Percentiles rank a stretch among this genome's conserved stretches.
These are phyloP conservation scores for Cerrena zonata DNA, from an alignment of 1,284 basidiomycete species.

Conservation along the genomic window DNA sequence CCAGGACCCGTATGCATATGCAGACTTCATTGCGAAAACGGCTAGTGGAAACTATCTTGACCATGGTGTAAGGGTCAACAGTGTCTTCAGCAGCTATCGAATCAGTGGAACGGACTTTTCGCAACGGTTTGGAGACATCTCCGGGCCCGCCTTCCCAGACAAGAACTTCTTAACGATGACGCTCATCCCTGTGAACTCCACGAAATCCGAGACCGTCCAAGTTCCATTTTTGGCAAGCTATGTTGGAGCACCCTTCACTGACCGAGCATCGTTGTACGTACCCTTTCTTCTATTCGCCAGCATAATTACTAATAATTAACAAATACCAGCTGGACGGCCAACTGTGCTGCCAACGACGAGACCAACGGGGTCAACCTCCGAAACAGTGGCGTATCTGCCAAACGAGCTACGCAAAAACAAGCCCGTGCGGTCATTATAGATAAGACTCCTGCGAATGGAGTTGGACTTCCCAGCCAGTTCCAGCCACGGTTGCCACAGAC, in stretches of 20 bases:
- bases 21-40: constrained; percentile 50
- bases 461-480: constrained; percentile 46
- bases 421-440: constrained; percentile 42
- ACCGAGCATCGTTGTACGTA: constrained; percentile 48
- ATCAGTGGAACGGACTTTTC: constrained; percentile 43
- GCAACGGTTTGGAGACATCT: constrained; percentile 57
- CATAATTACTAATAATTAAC: constrained; percentile 1
- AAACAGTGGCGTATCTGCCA: constrained; percentile 3
- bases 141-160: constrained; percentile 46
- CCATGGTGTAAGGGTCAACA: constrained; percentile 59
- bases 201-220: constrained; percentile 41
- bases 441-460: constrained; percentile 32
- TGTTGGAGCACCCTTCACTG: constrained; percentile 44
- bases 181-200: constrained; percentile 43
- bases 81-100: constrained; percentile 56
- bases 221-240: constrained; percentile 51
- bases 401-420: constrained; percentile 20
- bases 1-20: constrained; percentile 48
- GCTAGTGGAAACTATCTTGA: constrained; percentile 60
- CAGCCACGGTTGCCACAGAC: constrained; percentile 42
- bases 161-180: constrained; percentile 37
- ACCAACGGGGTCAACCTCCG: constrained; percentile 57
- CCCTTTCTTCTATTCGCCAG: no score
- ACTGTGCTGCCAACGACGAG: constrained; percentile 47
- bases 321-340: constrained; percentile 47